Base-by-base conservation (phyloP, 805 yeast species). In the Candida sonorensis region DNA sequence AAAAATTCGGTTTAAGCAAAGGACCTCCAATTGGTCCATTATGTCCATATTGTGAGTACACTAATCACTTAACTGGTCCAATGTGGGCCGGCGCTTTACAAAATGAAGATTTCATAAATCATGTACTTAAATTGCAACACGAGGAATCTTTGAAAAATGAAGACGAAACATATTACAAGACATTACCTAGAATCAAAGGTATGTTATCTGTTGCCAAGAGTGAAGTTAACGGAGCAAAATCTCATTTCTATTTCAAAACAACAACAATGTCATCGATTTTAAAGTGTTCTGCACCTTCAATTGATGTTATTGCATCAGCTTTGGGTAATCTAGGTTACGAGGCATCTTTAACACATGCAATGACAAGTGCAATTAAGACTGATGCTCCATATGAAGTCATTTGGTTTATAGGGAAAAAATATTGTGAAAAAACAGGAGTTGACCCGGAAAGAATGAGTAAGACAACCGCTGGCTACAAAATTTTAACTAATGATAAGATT, bases 21-120 rank as follows among this genome's bases (percentile, higher is more conserved):
- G 83, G 82, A 4, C 79, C 80, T 0, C 69, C 77, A 3, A 68
- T 77, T 2, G 74, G 77, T 9, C 58, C 69, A 7, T 51, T 64
- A 26, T 92, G 98, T 60, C 51, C 66, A 17, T 77, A 67, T 54
- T 92, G 98, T 61, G 78, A 72, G 1, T 68, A 64, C 37, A 68
- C 74, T 2, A 73, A 74, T 54, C 94, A 84, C 52, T 53, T 92
- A 22, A 87, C 90, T 7, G 99, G 99, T 4, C 99, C 99, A 38
- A 83, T 92, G 95, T 92, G 95, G 83, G 87, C 77, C 9, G 94
- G 87, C 0, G 64, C 69, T 6, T 57, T 92, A 36, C 97, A 90
- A 50, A 71, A 81, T 50, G 52, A 55, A 17, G 74, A 69, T 13
- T 92, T 90, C 48, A 65, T 90, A 26, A 65, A 73, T 17, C 72